These are phyloP conservation scores for Podila minutissima DNA, from an alignment of 192 early-diverging fungal genomes.

Conservation along the genomic window DNA sequence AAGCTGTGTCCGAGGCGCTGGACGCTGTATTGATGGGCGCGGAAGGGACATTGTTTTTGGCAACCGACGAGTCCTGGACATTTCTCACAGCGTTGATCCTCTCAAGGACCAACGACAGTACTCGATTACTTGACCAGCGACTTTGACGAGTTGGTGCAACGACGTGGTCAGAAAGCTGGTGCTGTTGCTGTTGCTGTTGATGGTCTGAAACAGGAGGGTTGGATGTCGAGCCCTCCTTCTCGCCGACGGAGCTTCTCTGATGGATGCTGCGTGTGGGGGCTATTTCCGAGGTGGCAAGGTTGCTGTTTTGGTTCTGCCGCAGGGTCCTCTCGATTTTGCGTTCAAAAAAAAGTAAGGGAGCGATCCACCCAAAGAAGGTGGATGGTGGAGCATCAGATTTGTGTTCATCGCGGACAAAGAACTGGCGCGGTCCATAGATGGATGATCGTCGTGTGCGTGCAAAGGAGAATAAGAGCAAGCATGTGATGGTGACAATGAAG, in stretches of 20 bases:
- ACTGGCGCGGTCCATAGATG: conserved; percentile 15
- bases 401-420: conserved; percentile 24
- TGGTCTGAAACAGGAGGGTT: no score
- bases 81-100: neutral
- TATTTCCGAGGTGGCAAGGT: neutral
- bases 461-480: conserved; percentile 15
- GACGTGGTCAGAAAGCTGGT: no score
- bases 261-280: neutral
- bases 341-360: conserved; percentile 12
- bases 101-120: no score
- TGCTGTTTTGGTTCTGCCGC: neutral
- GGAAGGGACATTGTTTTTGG: no score
- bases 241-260: neutral
- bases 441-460: conserved; percentile 7
- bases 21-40: neutral
- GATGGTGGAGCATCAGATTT: conserved; percentile 1
- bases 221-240: no score
- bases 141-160: no score
- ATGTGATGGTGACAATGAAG: neutral
- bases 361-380: conserved; percentile 11
- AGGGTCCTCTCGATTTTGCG: neutral
- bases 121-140: no score
- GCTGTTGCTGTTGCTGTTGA: no score
- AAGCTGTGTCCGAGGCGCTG: neutral
- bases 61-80: neutral